These are phyloP conservation scores for Cardamine resedifolia DNA, from an alignment of 345 rosid genomes.

Conservation along the genomic window DNA sequence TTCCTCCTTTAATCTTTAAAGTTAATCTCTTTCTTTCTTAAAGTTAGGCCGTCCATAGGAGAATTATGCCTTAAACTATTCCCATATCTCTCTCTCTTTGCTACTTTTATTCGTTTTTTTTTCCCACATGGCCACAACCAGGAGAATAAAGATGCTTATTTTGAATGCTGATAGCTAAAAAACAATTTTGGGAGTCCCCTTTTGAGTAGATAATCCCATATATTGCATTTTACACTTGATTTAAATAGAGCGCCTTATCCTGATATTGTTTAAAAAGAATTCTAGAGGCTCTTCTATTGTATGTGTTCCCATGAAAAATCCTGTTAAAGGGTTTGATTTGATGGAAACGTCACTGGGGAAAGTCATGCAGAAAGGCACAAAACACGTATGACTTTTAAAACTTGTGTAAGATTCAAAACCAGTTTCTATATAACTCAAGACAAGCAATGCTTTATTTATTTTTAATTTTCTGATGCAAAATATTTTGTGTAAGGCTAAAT, in stretches of 20 bases:
- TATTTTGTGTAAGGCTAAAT: constrained; percentile 1
- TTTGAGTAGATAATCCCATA: constrained; percentile 32
- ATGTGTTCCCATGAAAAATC: constrained; percentile 26
- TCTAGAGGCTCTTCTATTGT: constrained; percentile 18
- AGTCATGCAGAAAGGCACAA: constrained; percentile 2
- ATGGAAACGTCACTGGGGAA: constrained; percentile 26
- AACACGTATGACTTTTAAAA: not conserved
- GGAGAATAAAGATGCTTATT: constrained; percentile 38
- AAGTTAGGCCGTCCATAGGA: constrained; percentile 35
- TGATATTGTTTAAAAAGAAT: not conserved
- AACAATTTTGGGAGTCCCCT: constrained; percentile 12
- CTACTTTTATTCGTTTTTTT: constrained; percentile 29
- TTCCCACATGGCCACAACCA: constrained; percentile 34
- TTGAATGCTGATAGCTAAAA: constrained; percentile 30
- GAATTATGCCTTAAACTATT: constrained; percentile 38
- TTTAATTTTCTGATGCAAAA: not conserved
- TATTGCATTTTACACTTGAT: constrained; percentile 20
- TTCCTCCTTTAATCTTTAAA: constrained; percentile 37
- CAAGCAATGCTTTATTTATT: not conserved
- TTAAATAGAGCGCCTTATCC: constrained; percentile 12
- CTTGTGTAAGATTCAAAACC: constrained; percentile 23
- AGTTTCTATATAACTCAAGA: constrained; percentile 8
- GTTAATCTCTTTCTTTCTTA: constrained; percentile 36
- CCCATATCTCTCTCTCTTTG: constrained; percentile 18
- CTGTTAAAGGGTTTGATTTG: constrained; percentile 32